Evolutionary conservation across 306 rosid species (phyloP), one percentile per base, ranked within the genome.

Genomic region (Inga laurina): DNA sequence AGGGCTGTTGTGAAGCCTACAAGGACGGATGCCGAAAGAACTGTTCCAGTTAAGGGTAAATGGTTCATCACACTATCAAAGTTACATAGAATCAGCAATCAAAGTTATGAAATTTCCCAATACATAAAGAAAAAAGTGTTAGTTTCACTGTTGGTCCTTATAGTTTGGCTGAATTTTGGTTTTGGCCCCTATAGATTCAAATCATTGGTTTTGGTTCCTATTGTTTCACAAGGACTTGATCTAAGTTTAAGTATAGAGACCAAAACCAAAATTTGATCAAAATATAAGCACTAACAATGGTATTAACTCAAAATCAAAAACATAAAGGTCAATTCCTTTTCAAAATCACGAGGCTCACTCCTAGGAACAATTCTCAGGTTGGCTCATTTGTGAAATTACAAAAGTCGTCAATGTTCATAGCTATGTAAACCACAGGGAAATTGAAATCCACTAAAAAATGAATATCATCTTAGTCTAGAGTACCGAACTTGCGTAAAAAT

Each of bases 1-100:
- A 95, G 86, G 81, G 97, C 68, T 49, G 98, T 95, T 30, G 98
- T 92, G 78, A 90, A 59, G 84, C 97, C 98, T 72, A 95, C 92
- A 80, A 95, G 98, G 57, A 93, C 24, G 73, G 98, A 92, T 34
- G 94, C 88, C 9, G 95, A 91, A 83, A 95, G 82, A 85, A 95
- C 84, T 64, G 94, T 85, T 52, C 85, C 88, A 56, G 84, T 86
- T 62, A 95, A 83, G 49, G 92, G 88, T 56, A 82, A 88, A 86
- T 66, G 49, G 74, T 83, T 82, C 86, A 76, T 78, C 83, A 57
- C 85, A 79, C 97, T 93, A 89, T 79, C 81, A 82, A 84, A 75
- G 83, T 48, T 69, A 88, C 30, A 54, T 43, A 77, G 48, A 78
- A 75, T 80, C 80, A 89, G 44, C 72, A 88, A 78, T 75, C 81